Base-by-base conservation (phyloP, 1,284 basidiomycete genomes). In the Trametes polyzona region DNA sequence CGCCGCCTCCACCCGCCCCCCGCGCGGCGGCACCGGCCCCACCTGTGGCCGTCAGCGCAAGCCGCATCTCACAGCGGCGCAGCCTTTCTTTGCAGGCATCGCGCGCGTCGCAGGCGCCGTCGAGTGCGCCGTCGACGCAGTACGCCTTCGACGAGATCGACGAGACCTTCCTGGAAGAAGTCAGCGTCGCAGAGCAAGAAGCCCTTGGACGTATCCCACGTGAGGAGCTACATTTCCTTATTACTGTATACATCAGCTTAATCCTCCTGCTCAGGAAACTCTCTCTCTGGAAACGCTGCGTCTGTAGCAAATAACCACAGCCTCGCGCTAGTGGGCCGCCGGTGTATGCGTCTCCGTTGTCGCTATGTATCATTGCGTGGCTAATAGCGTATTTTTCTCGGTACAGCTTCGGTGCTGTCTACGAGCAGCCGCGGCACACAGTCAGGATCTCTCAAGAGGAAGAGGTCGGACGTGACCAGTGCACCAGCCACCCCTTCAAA, bases 141-240 rank as follows among this genome's bases (percentile, higher is more conserved):
- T 71, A 71, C 50, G 58, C 59, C 0, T 69, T 61, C 27, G 71
- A 72, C n/a, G 71, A 71, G 3, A n/a, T 69, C 17, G 69, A 71
- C 47, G 61, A 56, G 17, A 21, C 59, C 3, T 56, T 65, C 37
- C 44, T 68, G 21, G 60, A 55, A 1, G 60, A 66, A 55, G 27
- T 71, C 27, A 65, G 65, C 33, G 55, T 44, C 8, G 35, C 66
- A 7, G 68, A 69, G 55, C 39, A 33, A 29, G 37, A 39, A 21
- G 19, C 57, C 37, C n/a, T 32, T 8, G 19, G 7, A 12, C 37
- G 29, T 16, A 21, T 11, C 35, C 33, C 4, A 9, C 39, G 41
- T 42, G 17, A 17, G 23, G 3, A n/a, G 16, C 19, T 14, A n/a
- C 33, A 11, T 35, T 35, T 14, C 12, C 7, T 6, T n/a, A 4